Evolutionary conservation across 1,284 basidiomycete species (phyloP).

Genomic region (Cystobasidium slooffiae): DNA sequence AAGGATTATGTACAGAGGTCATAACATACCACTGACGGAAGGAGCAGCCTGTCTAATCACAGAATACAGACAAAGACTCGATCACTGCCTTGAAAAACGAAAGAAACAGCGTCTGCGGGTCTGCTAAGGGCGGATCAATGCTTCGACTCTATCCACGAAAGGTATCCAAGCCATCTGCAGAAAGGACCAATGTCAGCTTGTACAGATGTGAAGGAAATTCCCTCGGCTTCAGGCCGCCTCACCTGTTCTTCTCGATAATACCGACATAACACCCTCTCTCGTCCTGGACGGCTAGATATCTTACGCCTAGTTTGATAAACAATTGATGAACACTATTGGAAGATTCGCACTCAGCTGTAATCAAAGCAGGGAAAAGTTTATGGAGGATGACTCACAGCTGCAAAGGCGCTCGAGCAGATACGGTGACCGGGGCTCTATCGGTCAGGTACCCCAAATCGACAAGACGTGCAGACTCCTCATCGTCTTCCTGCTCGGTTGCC

Average conservation of each 20-base stretch:
- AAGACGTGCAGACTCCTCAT: slow-evolving; percentile 49
- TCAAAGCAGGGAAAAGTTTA: slow-evolving; percentile 64
- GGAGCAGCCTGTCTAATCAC: no score
- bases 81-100: not conserved
- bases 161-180: slow-evolving; percentile 41
- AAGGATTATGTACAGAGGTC: not conserved
- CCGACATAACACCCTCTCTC: slow-evolving; percentile 82
- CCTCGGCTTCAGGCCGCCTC: slow-evolving; percentile 62
- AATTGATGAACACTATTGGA: slow-evolving; percentile 71
- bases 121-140: not conserved
- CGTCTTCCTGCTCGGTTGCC: slow-evolving; percentile 53
- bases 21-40: no score
- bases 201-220: not conserved
- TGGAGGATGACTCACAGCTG: slow-evolving; percentile 31
- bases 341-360: slow-evolving; percentile 56
- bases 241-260: slow-evolving; percentile 88
- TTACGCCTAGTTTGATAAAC: slow-evolving; percentile 88
- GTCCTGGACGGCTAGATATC: slow-evolving; percentile 84
- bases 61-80: no score
- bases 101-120: not conserved
- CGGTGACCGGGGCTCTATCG: slow-evolving; percentile 48
- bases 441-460: slow-evolving; percentile 59
- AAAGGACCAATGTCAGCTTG: not conserved
- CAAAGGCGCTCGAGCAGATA: slow-evolving; percentile 45
- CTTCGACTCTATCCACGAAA: slow-evolving; percentile 28